These are phyloP conservation scores for Candida labiduridarum DNA, from an alignment of 1,139 yeast genomes.

Conservation along the genomic window DNA sequence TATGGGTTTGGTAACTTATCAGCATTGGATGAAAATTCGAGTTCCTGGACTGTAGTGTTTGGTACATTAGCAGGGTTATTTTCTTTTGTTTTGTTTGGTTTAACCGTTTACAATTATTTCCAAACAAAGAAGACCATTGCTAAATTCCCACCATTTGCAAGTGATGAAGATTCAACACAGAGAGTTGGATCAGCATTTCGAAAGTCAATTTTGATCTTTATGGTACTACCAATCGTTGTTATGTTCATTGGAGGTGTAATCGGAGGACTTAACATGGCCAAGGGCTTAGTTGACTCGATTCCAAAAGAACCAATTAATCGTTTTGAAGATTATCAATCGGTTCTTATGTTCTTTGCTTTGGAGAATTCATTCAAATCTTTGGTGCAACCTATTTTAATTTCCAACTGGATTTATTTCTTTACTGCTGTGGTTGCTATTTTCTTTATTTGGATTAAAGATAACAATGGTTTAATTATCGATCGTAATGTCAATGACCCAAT, in stretches of 20 bases:
- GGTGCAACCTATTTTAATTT: constrained; percentile 17
- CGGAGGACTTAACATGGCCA: neutral
- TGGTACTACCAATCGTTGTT: constrained; percentile 30
- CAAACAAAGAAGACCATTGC: constrained; percentile 32
- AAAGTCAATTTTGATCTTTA: constrained; percentile 30
- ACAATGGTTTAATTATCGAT: constrained; percentile 35
- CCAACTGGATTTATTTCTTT: constrained; percentile 19
- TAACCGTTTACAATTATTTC: constrained; percentile 25
- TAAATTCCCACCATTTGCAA: constrained; percentile 30
- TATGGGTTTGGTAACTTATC: constrained; percentile 4
- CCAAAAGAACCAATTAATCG: constrained; percentile 11
- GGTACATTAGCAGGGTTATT: constrained; percentile 5
- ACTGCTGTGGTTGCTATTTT: constrained; percentile 26
- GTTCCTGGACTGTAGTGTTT: neutral
- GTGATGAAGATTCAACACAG: constrained; percentile 21
- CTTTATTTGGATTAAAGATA: constrained; percentile 38
- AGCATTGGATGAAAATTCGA: neutral
- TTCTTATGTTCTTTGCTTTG: constrained; percentile 1
- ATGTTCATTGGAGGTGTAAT: constrained; percentile 14
- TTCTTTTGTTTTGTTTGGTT: constrained; percentile 18
- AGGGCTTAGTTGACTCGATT: neutral
- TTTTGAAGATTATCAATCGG: constrained; percentile 10
- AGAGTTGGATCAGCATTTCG: constrained; percentile 29
- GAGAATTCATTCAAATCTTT: constrained; percentile 4
- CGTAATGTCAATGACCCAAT: constrained; percentile 19